Evolutionary conservation across 306 rosid species (phyloP), one percentile per base, ranked within the genome.

Genomic region (Rosa persica): DNA sequence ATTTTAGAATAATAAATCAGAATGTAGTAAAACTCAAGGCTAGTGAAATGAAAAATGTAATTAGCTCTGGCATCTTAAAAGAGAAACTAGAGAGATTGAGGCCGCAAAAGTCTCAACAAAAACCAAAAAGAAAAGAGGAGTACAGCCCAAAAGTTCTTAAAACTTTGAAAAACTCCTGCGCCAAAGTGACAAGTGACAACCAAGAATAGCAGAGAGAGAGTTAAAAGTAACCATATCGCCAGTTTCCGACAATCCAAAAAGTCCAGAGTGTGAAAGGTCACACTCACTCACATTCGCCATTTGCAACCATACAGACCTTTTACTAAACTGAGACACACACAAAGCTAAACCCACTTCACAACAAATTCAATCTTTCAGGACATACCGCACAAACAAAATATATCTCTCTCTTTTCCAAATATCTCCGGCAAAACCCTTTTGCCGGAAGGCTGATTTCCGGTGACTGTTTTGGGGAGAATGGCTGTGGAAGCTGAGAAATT

Each of bases 401-500:
- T 34, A 15, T 8, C 22, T 58, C 27, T 36, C 6, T 36, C 25
- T 38, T 25, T 34, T 38, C 74, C 52, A 13, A 34, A 60, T 36
- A 64, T 47, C 74, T 76, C 83, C 16, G 64, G 70, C 62, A 46
- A 73, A 20, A 60, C 85, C 80, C 88, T 60, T 52, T 80, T 78
- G 67, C 76, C 49, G 36, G 70, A 16, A 1, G 47, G 38, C n/a
- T 60, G 13, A 38, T 67, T 74, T 54, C 72, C 25, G 72, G 67
- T 17, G 17, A 17, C 22, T 34, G 25, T 13, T 5, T 27, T 16
- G 72, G 12, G 8, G 46, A 78, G 22, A 80, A 89, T 91, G 98
- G 92, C 87, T n/a, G 81, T 87, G 71, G 98, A 76, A 22, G 81
- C 84, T 74, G 88, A 86, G 85, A 93, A 82, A 73, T 54, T 86